These are phyloP conservation scores for Saprolegnia parasitica DNA, from an alignment of 352 stramenopile species.

Conservation along the genomic window DNA sequence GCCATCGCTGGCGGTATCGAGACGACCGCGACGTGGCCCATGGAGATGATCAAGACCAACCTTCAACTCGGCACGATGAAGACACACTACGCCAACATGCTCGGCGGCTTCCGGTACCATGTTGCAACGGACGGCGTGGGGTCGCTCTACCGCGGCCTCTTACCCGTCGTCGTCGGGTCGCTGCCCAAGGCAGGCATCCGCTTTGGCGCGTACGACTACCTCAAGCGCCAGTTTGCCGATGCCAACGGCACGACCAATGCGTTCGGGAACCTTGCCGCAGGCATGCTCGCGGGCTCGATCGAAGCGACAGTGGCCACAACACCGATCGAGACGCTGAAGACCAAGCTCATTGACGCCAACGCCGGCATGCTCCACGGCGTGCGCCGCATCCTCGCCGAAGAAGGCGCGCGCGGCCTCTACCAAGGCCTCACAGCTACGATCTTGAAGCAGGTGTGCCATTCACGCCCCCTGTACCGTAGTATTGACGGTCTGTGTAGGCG, in stretches of 20 bases:
- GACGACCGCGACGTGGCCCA: slow-evolving; percentile 86
- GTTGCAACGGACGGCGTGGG: slow-evolving; percentile 54
- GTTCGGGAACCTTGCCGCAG: slow-evolving; percentile 88
- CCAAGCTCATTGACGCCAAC: slow-evolving; percentile 96
- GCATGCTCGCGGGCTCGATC: slow-evolving; percentile 89
- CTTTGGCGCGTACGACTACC: slow-evolving; percentile 92
- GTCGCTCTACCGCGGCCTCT: slow-evolving; percentile 91
- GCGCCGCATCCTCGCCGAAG: slow-evolving; percentile 88
- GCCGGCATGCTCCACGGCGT: slow-evolving; percentile 86
- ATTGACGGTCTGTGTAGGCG: slow-evolving; percentile 37
- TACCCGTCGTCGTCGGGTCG: slow-evolving; percentile 91
- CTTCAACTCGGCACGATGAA: slow-evolving; percentile 85
- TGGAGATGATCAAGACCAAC: slow-evolving; percentile 95
- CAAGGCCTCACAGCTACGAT: slow-evolving; percentile 91
- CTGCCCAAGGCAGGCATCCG: slow-evolving; percentile 96
- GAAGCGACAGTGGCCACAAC: slow-evolving; percentile 92
- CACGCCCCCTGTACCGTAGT: not conserved
- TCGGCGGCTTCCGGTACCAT: slow-evolving; percentile 69
- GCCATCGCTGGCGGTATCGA: slow-evolving; percentile 86
- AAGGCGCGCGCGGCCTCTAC: slow-evolving; percentile 91
- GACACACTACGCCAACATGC: slow-evolving; percentile 65
- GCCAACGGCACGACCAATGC: slow-evolving; percentile 87
- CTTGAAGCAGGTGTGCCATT: slow-evolving; percentile 82
- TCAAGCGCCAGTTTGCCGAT: slow-evolving; percentile 80
- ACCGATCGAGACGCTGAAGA: slow-evolving; percentile 96